Base-by-base conservation (phyloP, 1,139 yeast species). In the Kurtzmaniella quercitrusa region DNA sequence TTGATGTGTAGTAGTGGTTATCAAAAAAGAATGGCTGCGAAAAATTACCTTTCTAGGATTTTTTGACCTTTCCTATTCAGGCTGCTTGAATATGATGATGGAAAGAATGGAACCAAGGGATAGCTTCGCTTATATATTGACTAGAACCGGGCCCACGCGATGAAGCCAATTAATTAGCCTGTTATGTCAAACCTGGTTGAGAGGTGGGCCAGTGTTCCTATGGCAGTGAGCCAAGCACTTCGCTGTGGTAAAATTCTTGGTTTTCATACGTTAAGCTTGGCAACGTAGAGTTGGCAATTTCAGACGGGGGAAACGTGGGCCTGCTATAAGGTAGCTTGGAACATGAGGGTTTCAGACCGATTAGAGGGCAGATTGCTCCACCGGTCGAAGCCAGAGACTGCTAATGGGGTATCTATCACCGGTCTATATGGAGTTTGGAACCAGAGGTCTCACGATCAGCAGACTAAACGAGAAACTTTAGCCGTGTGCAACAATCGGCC, bases 171-270 rank as follows among this genome's bases (percentile, higher is more conserved):
- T 34, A 34, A 34, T 16, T 34, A 34, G 9, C 36, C 17, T n/a
- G 14, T 27, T n/a, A 27, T 27, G 31, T 27, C 31, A 27, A 27
- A 27, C 12, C 31, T 27, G 31, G 31, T n/a, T 27, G n/a, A 27
- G 5, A 27, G 5, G 31, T n/a, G 12, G 14, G 14, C 12, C 5
- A 27, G 14, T n/a, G 31, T 27, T 27, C 10, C n/a, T 7, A 27
- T 16, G n/a, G 16, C 3, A 36, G 19, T 11, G 19, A 36, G 38
- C 38, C 38, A 36, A 36, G 38, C 38, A 12, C 25, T 36, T 36
- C 16, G 21, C 25, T 10, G 3, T 7, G 38, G 4, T 7, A 17
- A 21, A 19, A 12, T 36, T 36, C 38, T 36, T 36, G 38, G 38
- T 36, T 19, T 36, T 19, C 10, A 7, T 27, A 10, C 14, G 31